Conservation (phyloP, 2,329 filamentous ascomycete genomes). For the Bipolaris zeicola region DNA sequence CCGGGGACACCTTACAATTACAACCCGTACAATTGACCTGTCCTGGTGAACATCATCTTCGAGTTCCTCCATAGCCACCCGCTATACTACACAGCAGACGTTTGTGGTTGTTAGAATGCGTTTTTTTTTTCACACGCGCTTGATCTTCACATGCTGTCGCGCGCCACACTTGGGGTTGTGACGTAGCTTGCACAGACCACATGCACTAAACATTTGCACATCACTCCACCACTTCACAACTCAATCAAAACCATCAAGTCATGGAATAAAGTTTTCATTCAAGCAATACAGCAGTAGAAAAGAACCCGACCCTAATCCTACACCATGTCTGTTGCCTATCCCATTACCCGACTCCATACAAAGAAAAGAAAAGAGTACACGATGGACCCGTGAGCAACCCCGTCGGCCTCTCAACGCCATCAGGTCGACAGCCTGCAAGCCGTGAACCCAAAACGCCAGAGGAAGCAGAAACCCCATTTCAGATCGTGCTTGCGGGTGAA, state of each 20-base stretch:
- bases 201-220: background rate
- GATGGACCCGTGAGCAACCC: slow-evolving; percentile 15
- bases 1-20: slow-evolving; percentile 25
- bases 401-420: slow-evolving; percentile 24
- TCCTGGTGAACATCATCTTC: slow-evolving; percentile 27
- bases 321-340: slow-evolving; percentile 12
- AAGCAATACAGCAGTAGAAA: slow-evolving; percentile 11
- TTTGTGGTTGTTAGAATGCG: slow-evolving; percentile 13
- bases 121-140: slow-evolving; percentile 6
- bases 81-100: background rate
- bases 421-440: slow-evolving; percentile 18
- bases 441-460: slow-evolving; percentile 31
- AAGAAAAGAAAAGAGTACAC: slow-evolving; percentile 16
- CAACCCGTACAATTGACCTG: slow-evolving; percentile 20
- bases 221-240: background rate
- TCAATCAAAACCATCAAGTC: background rate
- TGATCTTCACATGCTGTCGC: slow-evolving; percentile 33
- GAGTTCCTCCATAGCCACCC: slow-evolving; percentile 27
- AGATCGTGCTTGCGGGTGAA: slow-evolving; percentile 24
- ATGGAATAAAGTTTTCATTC: slow-evolving; percentile 13
- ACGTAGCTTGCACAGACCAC: slow-evolving; percentile 36
- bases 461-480: slow-evolving; percentile 22
- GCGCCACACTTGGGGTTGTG: slow-evolving; percentile 20
- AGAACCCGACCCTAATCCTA: slow-evolving; percentile 26
- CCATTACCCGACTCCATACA: slow-evolving; percentile 2